phyloP scores from a whole-genome alignment of 495 filamentous ascomycete species.

The Hyaloscypha finlandica region DNA sequence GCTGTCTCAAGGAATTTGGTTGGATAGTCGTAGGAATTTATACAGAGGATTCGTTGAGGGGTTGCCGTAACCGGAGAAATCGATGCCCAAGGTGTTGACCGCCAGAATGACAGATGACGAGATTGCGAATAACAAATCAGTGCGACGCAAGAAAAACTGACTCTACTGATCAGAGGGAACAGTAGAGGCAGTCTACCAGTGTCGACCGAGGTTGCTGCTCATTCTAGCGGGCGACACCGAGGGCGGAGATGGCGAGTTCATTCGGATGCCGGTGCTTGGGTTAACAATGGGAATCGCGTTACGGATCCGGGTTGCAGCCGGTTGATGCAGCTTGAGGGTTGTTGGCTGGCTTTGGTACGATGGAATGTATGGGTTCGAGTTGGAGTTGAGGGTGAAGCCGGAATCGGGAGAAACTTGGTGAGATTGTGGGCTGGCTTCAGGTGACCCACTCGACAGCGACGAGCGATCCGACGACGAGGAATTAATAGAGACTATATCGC shows the following conservation, averaged over 20 bases:
- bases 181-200: slow-evolving; percentile 46
- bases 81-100: slow-evolving; percentile 31
- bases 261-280: slow-evolving; percentile 81
- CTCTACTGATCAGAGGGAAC: slow-evolving; percentile 24
- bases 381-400: slow-evolving; percentile 76
- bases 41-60: slow-evolving; percentile 37
- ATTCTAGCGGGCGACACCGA: slow-evolving; percentile 86
- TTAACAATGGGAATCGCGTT: slow-evolving; percentile 99
- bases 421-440: slow-evolving; percentile 80
- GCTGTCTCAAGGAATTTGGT: slow-evolving; percentile 32
- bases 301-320: slow-evolving; percentile 79
- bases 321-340: slow-evolving; percentile 80
- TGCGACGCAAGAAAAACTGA: slow-evolving; percentile 29
- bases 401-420: slow-evolving; percentile 69
- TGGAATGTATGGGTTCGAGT: slow-evolving; percentile 70
- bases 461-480: slow-evolving; percentile 94
- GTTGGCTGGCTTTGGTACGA: slow-evolving; percentile 53
- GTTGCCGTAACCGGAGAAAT: slow-evolving; percentile 30
- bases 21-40: slow-evolving; percentile 23
- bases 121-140: slow-evolving; percentile 30
- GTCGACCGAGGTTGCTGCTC: slow-evolving; percentile 50
- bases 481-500: slow-evolving; percentile 64
- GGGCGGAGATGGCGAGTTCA: slow-evolving; percentile 77
- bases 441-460: slow-evolving; percentile 90
- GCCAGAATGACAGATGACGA: slow-evolving; percentile 27